Base-by-base conservation (phyloP, 2,329 filamentous ascomycete species). In the Claviceps lovelessii region DNA sequence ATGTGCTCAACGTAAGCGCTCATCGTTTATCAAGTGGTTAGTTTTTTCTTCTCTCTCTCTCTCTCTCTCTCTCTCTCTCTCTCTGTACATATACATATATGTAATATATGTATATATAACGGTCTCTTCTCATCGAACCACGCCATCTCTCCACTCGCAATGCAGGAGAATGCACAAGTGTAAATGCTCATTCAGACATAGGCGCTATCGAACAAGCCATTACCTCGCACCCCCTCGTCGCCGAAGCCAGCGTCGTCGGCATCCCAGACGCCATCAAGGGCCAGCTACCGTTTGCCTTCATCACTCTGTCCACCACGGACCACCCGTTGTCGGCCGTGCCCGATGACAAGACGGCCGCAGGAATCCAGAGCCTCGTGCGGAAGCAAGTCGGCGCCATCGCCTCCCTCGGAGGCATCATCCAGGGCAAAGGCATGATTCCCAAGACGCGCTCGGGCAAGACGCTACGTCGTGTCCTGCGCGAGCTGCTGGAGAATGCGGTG, bases 361-460 rank as follows among this genome's bases (percentile, higher is more conserved):
- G 90, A 66, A 80, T 93, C 45, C 88, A 93, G 61, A 71, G 68
- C 35, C 76, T 84, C 4, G 84, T 96, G 3, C 83, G 90, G 31
- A 75, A 77, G 39, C 87, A 94, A 63, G 93, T 97, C 54, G 90
- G 90, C 7, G 82, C 87, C 28, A 95, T 97, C 59, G 90, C 91
- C 1, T 81, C 81, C 2, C 76, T 97, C 0, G 89, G 89, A 9
- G 90, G 90, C 2, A 85, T 95, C 63, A 86, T 95, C 53, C 86
- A 89, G 59, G 88, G 88, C 44, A 83, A 82, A 60, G 84, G 84
- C 17, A 90, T 95, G 77, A 95, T 96, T 53, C 90, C 91, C 6
- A 90, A 90, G 73, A 96, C 91, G 17, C 73, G 90, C 33, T 89
- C 85, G n/a, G 91, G 91, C 33, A 97, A 96, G 77, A 95, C 89